Percentiles rank a stretch among this genome's conserved stretches.
phyloP scores from a whole-genome alignment of 2,329 filamentous ascomycete genomes.

The Trichoderma sp. region DNA sequence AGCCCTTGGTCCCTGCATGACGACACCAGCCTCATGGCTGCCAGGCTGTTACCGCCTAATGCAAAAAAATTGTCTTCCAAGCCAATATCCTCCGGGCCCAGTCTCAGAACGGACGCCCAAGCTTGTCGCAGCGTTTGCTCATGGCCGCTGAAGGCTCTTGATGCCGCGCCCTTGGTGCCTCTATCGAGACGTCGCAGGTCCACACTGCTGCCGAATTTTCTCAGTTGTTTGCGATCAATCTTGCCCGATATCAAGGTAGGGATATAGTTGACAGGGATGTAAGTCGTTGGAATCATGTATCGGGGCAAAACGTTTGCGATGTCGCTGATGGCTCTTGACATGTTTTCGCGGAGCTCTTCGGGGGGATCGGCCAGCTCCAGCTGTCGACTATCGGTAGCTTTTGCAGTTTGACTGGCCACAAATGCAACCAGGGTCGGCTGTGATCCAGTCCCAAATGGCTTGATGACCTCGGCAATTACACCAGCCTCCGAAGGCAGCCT shows the following conservation, averaged over 20 bases:
- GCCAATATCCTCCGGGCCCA: constrained; percentile 31
- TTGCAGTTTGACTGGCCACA: neutral
- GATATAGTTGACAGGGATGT: constrained; percentile 1
- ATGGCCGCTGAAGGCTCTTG: constrained; percentile 1
- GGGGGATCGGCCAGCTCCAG: neutral
- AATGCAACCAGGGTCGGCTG: neutral
- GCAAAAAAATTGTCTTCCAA: constrained; percentile 45
- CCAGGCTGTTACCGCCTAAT: constrained; percentile 50
- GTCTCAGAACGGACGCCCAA: neutral
- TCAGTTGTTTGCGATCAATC: neutral
- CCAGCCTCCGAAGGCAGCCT: constrained; percentile 44
- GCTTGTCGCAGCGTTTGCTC: neutral
- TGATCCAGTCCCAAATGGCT: neutral
- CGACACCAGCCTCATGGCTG: constrained; percentile 47
- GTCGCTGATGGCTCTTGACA: neutral
- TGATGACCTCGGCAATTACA: constrained; percentile 47
- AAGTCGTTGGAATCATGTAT: constrained; percentile 15
- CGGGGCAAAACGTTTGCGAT: neutral
- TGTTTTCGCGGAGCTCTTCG: neutral
- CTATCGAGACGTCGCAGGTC: neutral
- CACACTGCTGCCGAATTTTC: constrained; percentile 1
- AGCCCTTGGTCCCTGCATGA: neutral
- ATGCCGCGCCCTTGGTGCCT: constrained; percentile 30
- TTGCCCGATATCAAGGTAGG: constrained; percentile 7
- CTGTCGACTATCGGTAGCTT: neutral